Evolutionary conservation across 2,329 filamentous ascomycete species (phyloP), one percentile per base, ranked within the genome.

Genomic region (Neofusicoccum ribis): DNA sequence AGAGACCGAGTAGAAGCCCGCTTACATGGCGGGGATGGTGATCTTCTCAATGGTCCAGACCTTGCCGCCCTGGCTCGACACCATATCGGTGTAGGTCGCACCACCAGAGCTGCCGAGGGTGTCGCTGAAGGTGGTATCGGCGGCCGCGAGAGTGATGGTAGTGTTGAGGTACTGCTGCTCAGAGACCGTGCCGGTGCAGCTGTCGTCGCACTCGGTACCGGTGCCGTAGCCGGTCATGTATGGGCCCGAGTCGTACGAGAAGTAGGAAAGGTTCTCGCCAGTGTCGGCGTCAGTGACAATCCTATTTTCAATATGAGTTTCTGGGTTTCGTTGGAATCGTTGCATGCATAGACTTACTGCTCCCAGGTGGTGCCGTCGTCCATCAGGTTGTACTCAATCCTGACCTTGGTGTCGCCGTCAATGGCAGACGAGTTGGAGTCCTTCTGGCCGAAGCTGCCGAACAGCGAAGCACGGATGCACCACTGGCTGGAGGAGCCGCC

Each of bases 401-500:
- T 66, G 23, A 75, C 67, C 74, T 81, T 77, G 66, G 77, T 67
- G 64, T 68, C 68, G 2, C 68, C 71, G 23, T 65, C 68, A 20
- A 74, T 75, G 65, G 62, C 31, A 0, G 49, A 54, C 6, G 66
- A 27, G 4, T 44, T 37, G 65, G 70, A 72, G 37, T 79, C 76
- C 1, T 78, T 66, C 71, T 82, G 80, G 1, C 78, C 79, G 52
- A 80, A 81, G 17, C 68, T 72, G 14, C 78, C 79, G 65, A 81
- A 81, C 3, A 80, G 65, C 43, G 71, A 74, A 15, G 76, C 76
- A 2, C 79, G 74, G 7, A 81, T 74, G 68, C 77, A 81, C 77
- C 77, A 81, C 68, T 81, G 71, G 5, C 76, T 78, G 2, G 71
- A 67, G 3, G 49, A 65, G 6, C 77, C 79, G 41, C 79, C 78